Conservation (phyloP, 2,329 filamentous ascomycete genomes). For the Waltergamsia citrina region DNA sequence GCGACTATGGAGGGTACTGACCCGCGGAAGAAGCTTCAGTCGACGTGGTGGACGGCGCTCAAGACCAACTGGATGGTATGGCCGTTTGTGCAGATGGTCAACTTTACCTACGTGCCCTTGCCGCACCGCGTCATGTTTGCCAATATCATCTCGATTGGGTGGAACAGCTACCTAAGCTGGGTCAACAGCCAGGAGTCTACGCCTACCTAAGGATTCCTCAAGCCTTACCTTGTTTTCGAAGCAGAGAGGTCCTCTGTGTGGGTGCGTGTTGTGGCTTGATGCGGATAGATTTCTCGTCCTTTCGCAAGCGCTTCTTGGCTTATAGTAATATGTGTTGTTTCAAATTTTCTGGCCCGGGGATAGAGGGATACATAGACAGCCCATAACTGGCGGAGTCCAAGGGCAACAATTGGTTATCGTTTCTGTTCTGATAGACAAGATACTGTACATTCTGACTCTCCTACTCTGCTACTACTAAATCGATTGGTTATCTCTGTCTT, state of each 20-base stretch:
- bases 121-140: constrained; percentile 79
- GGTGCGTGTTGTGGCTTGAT: not conserved
- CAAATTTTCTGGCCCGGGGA: not conserved
- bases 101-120: constrained; percentile 81
- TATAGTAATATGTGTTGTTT: not conserved
- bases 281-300: not conserved
- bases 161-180: constrained; percentile 57
- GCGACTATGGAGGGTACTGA: constrained; percentile 64
- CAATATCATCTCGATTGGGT: constrained; percentile 65
- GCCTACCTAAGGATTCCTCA: too few relatives aligned
- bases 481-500: too few relatives aligned
- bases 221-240: too few relatives aligned
- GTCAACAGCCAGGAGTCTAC: constrained; percentile 37
- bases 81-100: constrained; percentile 76
- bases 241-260: too few relatives aligned
- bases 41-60: constrained; percentile 62
- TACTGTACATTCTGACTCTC: too few relatives aligned
- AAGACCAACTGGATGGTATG: constrained; percentile 81
- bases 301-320: not conserved
- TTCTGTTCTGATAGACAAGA: too few relatives aligned
- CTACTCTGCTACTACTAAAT: too few relatives aligned
- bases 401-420: too few relatives aligned
- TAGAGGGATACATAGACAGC: constrained; percentile 2
- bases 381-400: too few relatives aligned
- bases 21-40: constrained; percentile 56